Evolutionary conservation across 306 rosid genomes (phyloP).

Genomic region (Astragalus membranaceus): DNA sequence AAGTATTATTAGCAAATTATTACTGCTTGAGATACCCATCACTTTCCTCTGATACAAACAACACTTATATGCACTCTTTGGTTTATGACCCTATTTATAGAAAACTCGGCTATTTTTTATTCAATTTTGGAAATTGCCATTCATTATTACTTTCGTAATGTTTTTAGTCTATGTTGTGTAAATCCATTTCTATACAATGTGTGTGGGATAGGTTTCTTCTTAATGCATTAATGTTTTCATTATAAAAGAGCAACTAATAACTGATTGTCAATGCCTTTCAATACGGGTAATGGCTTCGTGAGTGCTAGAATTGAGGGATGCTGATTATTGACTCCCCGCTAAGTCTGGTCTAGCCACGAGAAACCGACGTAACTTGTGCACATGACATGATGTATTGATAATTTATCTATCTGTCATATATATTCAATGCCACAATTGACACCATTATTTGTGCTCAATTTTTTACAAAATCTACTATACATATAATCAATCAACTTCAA

Average conservation of each 20-base stretch:
- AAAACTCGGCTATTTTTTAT: neutral
- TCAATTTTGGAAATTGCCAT: neutral
- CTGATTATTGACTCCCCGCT: neutral
- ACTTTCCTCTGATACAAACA: neutral
- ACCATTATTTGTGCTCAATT: too few species aligned
- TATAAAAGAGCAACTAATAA: neutral
- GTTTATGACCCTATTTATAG: constrained; percentile 10
- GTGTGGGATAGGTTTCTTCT: neutral
- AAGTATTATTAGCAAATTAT: neutral
- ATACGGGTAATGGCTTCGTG: constrained; percentile 2
- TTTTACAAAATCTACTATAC: too few species aligned
- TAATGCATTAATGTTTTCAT: neutral
- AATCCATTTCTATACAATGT: neutral
- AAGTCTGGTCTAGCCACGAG: constrained; percentile 21
- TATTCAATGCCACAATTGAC: too few species aligned
- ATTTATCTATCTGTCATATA: too few species aligned
- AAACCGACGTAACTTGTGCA: too few species aligned
- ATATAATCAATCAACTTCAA: too few species aligned
- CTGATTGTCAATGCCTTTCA: constrained; percentile 17
- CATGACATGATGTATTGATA: neutral
- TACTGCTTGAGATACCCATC: constrained; percentile 34
- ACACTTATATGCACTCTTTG: neutral
- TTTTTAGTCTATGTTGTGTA: neutral
- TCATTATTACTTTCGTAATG: neutral
- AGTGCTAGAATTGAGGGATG: neutral